Percentiles rank a stretch among this genome's conserved stretches.
Evolutionary conservation across 1,284 basidiomycete genomes (phyloP).

Genomic region (Phlebopus sp.): DNA sequence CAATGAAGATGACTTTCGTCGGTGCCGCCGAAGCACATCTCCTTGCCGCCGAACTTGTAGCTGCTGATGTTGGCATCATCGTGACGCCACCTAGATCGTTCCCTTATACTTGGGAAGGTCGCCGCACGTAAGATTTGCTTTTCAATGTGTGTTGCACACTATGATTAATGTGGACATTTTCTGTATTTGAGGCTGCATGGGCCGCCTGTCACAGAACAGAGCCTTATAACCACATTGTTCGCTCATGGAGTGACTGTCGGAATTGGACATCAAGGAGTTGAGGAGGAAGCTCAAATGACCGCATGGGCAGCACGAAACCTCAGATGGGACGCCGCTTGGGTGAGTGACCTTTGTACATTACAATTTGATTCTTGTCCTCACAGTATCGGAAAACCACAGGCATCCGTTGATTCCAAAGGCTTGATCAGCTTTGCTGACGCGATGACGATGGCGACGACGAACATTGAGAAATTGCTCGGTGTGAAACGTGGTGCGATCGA

Average conservation of each 20-base stretch:
- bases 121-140: slow-evolving; percentile 41
- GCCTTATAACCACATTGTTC: slow-evolving; percentile 61
- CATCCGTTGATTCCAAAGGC: slow-evolving; percentile 17
- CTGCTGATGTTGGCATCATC: slow-evolving; percentile 73
- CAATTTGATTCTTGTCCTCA: background rate
- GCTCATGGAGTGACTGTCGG: slow-evolving; percentile 73
- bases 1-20: slow-evolving; percentile 56
- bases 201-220: slow-evolving; percentile 69
- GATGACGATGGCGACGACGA: slow-evolving; percentile 22
- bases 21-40: slow-evolving; percentile 76
- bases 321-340: slow-evolving; percentile 48
- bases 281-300: slow-evolving; percentile 12
- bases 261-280: slow-evolving; percentile 48
- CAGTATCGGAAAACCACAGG: slow-evolving; percentile 14
- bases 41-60: slow-evolving; percentile 71
- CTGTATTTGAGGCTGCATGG: slow-evolving; percentile 51
- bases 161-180: slow-evolving; percentile 23
- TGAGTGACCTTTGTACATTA: slow-evolving; percentile 6
- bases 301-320: slow-evolving; percentile 58
- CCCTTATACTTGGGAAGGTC: slow-evolving; percentile 56
- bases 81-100: slow-evolving; percentile 58
- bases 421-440: slow-evolving; percentile 25
- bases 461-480: slow-evolving; percentile 55
- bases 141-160: background rate
- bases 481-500: slow-evolving; percentile 29